These are phyloP conservation scores for Dryas alaskensis DNA, from an alignment of 306 rosid species.

Conservation along the genomic window DNA sequence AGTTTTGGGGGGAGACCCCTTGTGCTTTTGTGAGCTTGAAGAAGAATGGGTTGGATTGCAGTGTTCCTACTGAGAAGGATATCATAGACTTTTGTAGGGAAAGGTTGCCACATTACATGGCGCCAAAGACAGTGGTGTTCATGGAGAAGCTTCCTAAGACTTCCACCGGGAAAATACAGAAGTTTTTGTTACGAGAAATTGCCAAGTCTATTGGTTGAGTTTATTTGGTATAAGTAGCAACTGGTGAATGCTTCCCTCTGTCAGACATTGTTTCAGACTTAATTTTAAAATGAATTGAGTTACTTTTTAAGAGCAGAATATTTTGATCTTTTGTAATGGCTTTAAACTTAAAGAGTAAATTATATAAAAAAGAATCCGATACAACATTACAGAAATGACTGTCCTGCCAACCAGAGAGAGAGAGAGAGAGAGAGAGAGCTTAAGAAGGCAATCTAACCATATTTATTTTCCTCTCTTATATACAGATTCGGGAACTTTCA, in stretches of 20 bases:
- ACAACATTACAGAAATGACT: background rate
- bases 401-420: background rate
- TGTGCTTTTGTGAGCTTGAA: slow-evolving; percentile 32
- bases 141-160: slow-evolving; percentile 26
- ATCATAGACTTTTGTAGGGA: slow-evolving; percentile 20
- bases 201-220: slow-evolving; percentile 2
- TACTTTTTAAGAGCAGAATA: background rate
- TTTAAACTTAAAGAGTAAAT: background rate
- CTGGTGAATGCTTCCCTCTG: background rate
- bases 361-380: background rate
- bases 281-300: background rate
- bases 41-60: background rate
- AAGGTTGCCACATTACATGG: slow-evolving; percentile 21
- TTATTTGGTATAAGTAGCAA: background rate
- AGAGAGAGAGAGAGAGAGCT: background rate
- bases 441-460: background rate
- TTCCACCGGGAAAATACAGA: slow-evolving; percentile 22
- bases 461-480: background rate
- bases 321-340: background rate
- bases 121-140: slow-evolving; percentile 25
- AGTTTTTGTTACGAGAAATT: slow-evolving; percentile 10
- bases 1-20: slow-evolving; percentile 18
- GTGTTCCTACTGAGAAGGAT: slow-evolving; percentile 10
- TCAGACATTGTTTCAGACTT: background rate
- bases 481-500: slow-evolving; percentile 14